Base-by-base conservation (phyloP, 352 stramenopile genomes). In the Phytophthora chlamydospora region DNA sequence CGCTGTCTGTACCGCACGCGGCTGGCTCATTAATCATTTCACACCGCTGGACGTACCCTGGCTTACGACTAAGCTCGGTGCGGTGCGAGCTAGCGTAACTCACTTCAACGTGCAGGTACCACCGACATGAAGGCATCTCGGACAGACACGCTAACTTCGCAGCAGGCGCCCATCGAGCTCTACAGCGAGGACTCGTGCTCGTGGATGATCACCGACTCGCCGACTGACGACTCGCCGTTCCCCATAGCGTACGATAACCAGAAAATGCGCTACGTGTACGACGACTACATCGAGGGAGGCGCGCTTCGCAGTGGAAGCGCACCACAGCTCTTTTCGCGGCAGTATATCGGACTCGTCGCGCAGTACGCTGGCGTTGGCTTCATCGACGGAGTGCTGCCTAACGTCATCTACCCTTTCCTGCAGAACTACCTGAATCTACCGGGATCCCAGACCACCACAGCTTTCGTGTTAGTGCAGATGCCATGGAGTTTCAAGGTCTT, bases 401-500 rank as follows among this genome's bases (percentile, higher is more conserved):
- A 72, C 49, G 76, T 75, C 31, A 70, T 86, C 33, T 83, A 83
- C 38, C 79, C 79, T 17, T 86, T 84, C 49, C 51, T 89, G 45
- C 66, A 73, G 42, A 79, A 80, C 40, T 86, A 86, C 46, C 66
- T 86, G 39, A 88, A 85, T 46, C 61, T 84, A 29, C 66, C 72
- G 1, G 78, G 72, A 17, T 73, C 73, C 9, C 66, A 76, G 31
- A 80, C 75, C 4, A 75, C 78, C 31, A 73, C 78, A n/a, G 78
- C 71, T 1, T 59, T 60, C 33, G 66, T 75, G 13, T 73, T 86
- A n/a, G 71, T 89, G 12, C 68, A 78, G 31, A 67, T 89, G 40
- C 76, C 73, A 5, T 89, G 77, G 73, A 85, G 70, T 38, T 87
- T 89, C 41, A 89, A 88, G 52, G 66, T 87, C 0, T 80, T 89